These are phyloP conservation scores for Aeschynomene evenia DNA, from an alignment of 306 rosid genomes.

Conservation along the genomic window DNA sequence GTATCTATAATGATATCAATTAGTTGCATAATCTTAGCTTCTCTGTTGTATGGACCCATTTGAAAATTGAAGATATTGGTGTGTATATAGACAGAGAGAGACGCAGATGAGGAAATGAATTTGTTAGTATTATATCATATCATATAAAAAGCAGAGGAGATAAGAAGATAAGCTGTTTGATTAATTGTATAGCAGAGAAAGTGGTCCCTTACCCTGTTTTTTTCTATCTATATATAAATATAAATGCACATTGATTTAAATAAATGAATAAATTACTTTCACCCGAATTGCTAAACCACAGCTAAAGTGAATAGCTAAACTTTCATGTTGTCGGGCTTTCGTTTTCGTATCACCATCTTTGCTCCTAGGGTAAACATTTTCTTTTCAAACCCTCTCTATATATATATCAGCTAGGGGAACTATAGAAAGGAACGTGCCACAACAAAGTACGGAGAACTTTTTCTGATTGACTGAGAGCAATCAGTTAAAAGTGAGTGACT, in stretches of 20 bases:
- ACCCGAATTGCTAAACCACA: slow-evolving; percentile 18
- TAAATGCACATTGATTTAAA: neutral
- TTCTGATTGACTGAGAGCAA: neutral
- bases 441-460: neutral
- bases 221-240: neutral
- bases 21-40: neutral
- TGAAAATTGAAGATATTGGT: slow-evolving; percentile 22
- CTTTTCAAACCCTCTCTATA: neutral
- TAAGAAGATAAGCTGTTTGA: slow-evolving; percentile 29
- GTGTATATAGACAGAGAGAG: slow-evolving; percentile 1
- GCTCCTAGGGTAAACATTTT: neutral
- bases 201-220: slow-evolving; percentile 42
- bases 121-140: neutral
- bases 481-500: neutral
- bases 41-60: slow-evolving; percentile 32
- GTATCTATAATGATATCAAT: slow-evolving; percentile 2
- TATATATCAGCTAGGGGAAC: neutral
- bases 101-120: neutral
- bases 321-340: slow-evolving; percentile 33
- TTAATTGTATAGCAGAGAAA: slow-evolving; percentile 20
- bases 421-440: neutral
- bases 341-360: slow-evolving; percentile 8
- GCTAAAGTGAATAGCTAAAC: slow-evolving; percentile 21
- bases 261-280: slow-evolving; percentile 5
- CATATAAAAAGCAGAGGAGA: slow-evolving; percentile 31